These are phyloP conservation scores for Penicillium sp. DNA, from an alignment of 2,329 filamentous ascomycete genomes.

Conservation along the genomic window DNA sequence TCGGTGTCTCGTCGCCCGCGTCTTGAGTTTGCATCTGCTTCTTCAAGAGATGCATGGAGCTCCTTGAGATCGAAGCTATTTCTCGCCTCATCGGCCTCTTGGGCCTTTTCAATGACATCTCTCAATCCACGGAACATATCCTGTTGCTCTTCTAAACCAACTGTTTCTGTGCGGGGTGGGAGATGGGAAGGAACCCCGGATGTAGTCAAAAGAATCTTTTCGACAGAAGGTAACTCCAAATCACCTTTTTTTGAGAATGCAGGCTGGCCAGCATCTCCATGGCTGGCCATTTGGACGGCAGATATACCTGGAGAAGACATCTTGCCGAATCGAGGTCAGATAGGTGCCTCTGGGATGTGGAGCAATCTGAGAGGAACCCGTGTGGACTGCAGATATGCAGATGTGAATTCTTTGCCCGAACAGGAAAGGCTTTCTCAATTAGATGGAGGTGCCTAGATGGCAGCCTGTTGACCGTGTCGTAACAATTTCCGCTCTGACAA, in stretches of 20 bases:
- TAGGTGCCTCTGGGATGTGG: slow-evolving; percentile 6
- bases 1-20: slow-evolving; percentile 23
- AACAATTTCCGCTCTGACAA: not conserved
- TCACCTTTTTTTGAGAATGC: not conserved
- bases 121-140: slow-evolving; percentile 38
- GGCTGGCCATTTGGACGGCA: slow-evolving; percentile 7
- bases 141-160: slow-evolving; percentile 32
- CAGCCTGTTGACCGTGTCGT: slow-evolving; percentile 4
- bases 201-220: slow-evolving; percentile 27
- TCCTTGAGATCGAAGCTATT: slow-evolving; percentile 28
- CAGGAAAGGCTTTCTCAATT: not conserved
- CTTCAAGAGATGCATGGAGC: slow-evolving; percentile 32
- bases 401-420: not conserved
- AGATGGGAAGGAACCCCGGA: slow-evolving; percentile 21
- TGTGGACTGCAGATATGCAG: not conserved
- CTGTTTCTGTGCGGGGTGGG: slow-evolving; percentile 13
- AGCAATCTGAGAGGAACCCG: not conserved
- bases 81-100: slow-evolving; percentile 24
- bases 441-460: slow-evolving; percentile 7
- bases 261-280: slow-evolving; percentile 4
- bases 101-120: slow-evolving; percentile 27
- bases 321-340: slow-evolving; percentile 3
- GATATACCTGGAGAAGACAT: slow-evolving; percentile 21
- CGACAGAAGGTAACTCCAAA: slow-evolving; percentile 28
- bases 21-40: slow-evolving; percentile 27